These are phyloP conservation scores for Torulaspora delbrueckii DNA, from an alignment of 805 yeast genomes.

Conservation along the genomic window DNA sequence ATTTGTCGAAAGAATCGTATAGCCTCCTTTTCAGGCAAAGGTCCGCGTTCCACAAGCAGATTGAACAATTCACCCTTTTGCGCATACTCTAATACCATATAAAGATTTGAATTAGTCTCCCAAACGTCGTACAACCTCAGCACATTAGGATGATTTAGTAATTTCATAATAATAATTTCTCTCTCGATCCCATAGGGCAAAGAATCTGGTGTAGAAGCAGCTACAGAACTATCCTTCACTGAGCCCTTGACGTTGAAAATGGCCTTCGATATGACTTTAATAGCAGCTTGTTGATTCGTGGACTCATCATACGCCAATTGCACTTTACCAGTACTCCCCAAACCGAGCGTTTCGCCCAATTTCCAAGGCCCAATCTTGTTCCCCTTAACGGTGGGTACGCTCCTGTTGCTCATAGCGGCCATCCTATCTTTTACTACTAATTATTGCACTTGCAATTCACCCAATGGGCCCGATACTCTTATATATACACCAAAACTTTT, in stretches of 20 bases:
- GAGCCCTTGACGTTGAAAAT: conserved; percentile 41
- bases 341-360: conserved; percentile 86
- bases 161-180: conserved; percentile 80
- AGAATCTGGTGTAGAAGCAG: conserved; percentile 46
- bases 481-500: conserved; percentile 7
- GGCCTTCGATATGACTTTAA: conserved; percentile 89
- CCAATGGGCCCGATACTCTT: background rate
- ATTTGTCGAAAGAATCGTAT: conserved; percentile 84
- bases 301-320: conserved; percentile 81
- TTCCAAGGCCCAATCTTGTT: conserved; percentile 86
- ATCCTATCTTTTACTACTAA: background rate
- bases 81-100: conserved; percentile 87
- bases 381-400: conserved; percentile 36
- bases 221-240: conserved; percentile 31
- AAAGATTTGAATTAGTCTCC: conserved; percentile 79
- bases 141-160: conserved; percentile 71
- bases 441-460: background rate
- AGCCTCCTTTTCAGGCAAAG: conserved; percentile 85
- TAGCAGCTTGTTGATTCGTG: conserved; percentile 90
- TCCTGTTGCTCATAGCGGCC: conserved; percentile 12
- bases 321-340: conserved; percentile 96
- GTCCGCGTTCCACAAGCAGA: conserved; percentile 81
- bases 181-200: conserved; percentile 82
- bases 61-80: conserved; percentile 98
- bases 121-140: conserved; percentile 78